A percentile compares a stretch with the other conserved stretches of the same genome.
Conservation (phyloP, 2,329 filamentous ascomycete species). For the Elsinoe arachidis region DNA sequence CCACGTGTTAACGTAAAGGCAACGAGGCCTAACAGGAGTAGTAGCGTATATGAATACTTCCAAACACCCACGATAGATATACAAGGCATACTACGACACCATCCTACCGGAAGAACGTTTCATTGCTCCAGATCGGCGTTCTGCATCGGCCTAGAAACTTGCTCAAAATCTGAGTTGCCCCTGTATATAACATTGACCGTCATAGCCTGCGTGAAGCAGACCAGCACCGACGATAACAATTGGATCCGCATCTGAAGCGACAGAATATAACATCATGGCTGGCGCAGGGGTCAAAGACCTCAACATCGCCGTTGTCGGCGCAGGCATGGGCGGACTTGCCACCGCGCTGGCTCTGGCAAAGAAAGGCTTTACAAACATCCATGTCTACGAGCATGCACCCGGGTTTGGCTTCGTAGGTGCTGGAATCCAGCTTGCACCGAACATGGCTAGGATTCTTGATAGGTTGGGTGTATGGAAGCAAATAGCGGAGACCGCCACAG, state of each 20-base stretch:
- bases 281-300: conserved; percentile 25
- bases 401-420: conserved; percentile 74
- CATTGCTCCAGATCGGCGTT: background rate
- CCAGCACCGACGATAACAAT: background rate
- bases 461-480: conserved; percentile 62
- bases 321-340: conserved; percentile 67
- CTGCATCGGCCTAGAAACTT: background rate
- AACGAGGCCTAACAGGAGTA: background rate
- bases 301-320: conserved; percentile 28
- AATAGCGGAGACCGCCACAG: conserved; percentile 62
- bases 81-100: background rate
- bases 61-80: background rate
- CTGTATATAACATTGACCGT: background rate
- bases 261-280: conserved; percentile 20
- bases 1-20: background rate
- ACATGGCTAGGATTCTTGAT: conserved; percentile 69
- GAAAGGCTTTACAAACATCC: conserved; percentile 64
- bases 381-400: conserved; percentile 65
- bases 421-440: conserved; percentile 76
- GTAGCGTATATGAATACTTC: background rate
- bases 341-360: conserved; percentile 65
- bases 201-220: too few relatives aligned
- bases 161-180: background rate
- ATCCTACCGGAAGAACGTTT: background rate
- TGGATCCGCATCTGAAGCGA: background rate